phyloP scores from a whole-genome alignment of 257 asterid genomes.

The Primulina eburnea region DNA sequence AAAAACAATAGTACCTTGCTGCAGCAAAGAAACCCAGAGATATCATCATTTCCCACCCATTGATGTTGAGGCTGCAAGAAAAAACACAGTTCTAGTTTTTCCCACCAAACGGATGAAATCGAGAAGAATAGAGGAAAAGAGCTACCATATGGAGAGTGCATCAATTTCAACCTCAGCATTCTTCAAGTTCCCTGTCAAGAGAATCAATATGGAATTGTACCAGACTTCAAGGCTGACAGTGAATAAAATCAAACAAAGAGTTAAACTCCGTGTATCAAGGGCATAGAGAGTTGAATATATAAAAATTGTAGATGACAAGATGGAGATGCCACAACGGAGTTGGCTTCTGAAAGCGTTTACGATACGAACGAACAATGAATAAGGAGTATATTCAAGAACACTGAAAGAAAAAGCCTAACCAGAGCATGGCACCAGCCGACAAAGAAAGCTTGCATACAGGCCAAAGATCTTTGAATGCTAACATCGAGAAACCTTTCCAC shows the following conservation, averaged over 20 bases:
- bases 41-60: constrained; percentile 80
- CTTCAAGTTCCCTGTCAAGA: constrained; percentile 59
- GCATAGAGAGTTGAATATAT: neutral
- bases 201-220: constrained; percentile 65
- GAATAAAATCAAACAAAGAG: neutral
- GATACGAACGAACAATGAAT: too few species aligned
- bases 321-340: too few species aligned
- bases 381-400: too few species aligned
- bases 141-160: constrained; percentile 75
- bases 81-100: neutral
- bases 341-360: too few species aligned
- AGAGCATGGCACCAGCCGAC: constrained; percentile 76
- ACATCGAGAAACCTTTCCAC: constrained; percentile 61
- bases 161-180: constrained; percentile 63
- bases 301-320: neutral
- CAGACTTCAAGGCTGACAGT: constrained; percentile 64
- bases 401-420: constrained; percentile 32
- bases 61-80: constrained; percentile 58
- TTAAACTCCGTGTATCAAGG: neutral
- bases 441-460: constrained; percentile 66
- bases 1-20: constrained; percentile 45
- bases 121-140: neutral
- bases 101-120: too few species aligned
- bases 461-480: constrained; percentile 67
- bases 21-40: constrained; percentile 69